These are phyloP conservation scores for Diutina sp. DNA, from an alignment of 1,139 yeast genomes.

Conservation along the genomic window DNA sequence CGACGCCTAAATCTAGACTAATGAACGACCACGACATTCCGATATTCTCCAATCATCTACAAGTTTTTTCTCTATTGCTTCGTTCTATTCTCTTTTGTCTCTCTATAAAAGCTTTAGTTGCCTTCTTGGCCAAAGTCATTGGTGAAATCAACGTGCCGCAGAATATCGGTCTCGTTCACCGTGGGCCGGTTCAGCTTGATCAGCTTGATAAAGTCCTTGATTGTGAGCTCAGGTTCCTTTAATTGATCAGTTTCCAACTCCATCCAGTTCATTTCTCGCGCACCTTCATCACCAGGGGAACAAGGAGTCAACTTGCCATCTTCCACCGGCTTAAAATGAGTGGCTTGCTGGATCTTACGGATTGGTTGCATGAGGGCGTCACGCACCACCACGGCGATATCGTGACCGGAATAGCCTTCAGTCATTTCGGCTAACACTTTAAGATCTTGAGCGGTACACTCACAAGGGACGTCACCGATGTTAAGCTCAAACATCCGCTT, in stretches of 20 bases:
- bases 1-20: not conserved
- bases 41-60: too few species aligned
- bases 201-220: slow-evolving; percentile 89
- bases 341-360: slow-evolving; percentile 88
- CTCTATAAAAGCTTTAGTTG: slow-evolving; percentile 23
- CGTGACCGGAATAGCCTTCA: slow-evolving; percentile 96
- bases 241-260: slow-evolving; percentile 82
- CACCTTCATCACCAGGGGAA: slow-evolving; percentile 87
- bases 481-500: slow-evolving; percentile 89
- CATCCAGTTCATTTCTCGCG: slow-evolving; percentile 88
- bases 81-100: not conserved
- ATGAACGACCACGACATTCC: not conserved
- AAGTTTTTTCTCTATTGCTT: not conserved
- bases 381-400: slow-evolving; percentile 89
- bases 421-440: slow-evolving; percentile 82
- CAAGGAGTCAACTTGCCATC: slow-evolving; percentile 66
- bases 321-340: slow-evolving; percentile 67
- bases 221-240: slow-evolving; percentile 77
- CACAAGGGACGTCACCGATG: slow-evolving; percentile 84
- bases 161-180: slow-evolving; percentile 73
- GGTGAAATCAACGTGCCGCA: slow-evolving; percentile 79
- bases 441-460: slow-evolving; percentile 60
- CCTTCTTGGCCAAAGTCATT: slow-evolving; percentile 97
- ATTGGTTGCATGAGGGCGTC: slow-evolving; percentile 98
- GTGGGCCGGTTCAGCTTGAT: slow-evolving; percentile 90